Percentiles rank a stretch among this genome's conserved stretches.
phyloP scores from a whole-genome alignment of 768 basidiomycete genomes.

The Lentinula aciculospora region DNA sequence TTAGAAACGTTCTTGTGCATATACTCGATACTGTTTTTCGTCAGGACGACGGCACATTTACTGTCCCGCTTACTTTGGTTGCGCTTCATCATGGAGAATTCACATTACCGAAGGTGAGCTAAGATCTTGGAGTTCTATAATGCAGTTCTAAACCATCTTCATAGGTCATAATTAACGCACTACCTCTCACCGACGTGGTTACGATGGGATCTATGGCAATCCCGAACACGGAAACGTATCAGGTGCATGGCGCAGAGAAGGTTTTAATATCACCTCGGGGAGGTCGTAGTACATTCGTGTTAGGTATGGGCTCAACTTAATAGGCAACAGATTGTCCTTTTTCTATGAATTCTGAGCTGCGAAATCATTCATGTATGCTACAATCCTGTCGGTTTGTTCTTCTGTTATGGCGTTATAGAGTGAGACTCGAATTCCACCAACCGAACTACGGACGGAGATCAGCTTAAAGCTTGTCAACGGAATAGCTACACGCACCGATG shows the following conservation, averaged over 20 bases:
- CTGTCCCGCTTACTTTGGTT: slow-evolving; percentile 70
- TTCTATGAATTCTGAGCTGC: slow-evolving; percentile 15
- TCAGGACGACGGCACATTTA: slow-evolving; percentile 59
- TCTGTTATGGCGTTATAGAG: slow-evolving; percentile 87
- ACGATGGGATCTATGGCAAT: slow-evolving; percentile 55
- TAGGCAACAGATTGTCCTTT: neutral
- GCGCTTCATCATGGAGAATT: slow-evolving; percentile 83
- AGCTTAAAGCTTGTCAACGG: neutral
- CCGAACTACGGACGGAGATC: slow-evolving; percentile 32
- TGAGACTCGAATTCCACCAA: slow-evolving; percentile 71
- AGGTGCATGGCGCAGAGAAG: slow-evolving; percentile 78
- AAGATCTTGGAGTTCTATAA: neutral
- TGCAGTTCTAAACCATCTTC: neutral
- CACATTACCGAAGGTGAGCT: slow-evolving; percentile 50
- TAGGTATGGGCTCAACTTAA: slow-evolving; percentile 56
- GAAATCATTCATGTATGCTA: slow-evolving; percentile 58
- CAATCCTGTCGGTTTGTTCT: slow-evolving; percentile 57
- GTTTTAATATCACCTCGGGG: slow-evolving; percentile 80
- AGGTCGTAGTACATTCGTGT: slow-evolving; percentile 74
- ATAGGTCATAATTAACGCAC: slow-evolving; percentile 50
- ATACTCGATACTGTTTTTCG: neutral
- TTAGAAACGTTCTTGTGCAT: neutral
- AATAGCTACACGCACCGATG: slow-evolving; percentile 61
- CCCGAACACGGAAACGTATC: slow-evolving; percentile 74
- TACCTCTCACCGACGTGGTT: slow-evolving; percentile 44